phyloP scores from a whole-genome alignment of 1,284 basidiomycete genomes.

The Marasmius fiardii region DNA sequence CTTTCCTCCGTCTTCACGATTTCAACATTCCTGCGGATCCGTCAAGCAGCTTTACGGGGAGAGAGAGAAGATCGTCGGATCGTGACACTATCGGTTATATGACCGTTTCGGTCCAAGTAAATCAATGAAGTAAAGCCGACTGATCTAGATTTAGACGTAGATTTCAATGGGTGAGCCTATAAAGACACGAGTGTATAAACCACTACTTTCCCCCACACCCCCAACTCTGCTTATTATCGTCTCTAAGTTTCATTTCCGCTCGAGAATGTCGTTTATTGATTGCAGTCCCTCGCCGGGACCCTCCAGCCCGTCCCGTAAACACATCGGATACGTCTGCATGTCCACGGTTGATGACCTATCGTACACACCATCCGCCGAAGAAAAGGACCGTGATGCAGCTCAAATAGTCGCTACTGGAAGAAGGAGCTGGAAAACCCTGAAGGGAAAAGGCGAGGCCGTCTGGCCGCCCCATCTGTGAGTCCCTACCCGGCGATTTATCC shows the following conservation, averaged over 20 bases:
- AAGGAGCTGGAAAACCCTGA: slow-evolving; percentile 56
- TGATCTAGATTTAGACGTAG: neutral
- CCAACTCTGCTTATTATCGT: neutral
- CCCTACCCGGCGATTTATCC: neutral
- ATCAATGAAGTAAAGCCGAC: neutral
- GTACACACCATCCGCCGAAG: slow-evolving; percentile 32
- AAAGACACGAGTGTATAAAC: neutral
- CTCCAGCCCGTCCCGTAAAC: slow-evolving; percentile 18
- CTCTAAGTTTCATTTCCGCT: neutral
- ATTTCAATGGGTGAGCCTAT: neutral
- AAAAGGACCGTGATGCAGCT: slow-evolving; percentile 29
- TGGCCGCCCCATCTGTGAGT: slow-evolving; percentile 54
- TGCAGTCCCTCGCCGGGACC: neutral
- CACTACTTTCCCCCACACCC: neutral
- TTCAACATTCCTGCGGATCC: neutral
- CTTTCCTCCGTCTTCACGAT: neutral
- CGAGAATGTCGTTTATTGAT: slow-evolving; percentile 1
- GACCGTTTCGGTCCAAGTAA: neutral
- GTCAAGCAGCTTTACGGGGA: slow-evolving; percentile 6
- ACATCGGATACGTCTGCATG: slow-evolving; percentile 25
- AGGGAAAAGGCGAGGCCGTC: slow-evolving; percentile 53
- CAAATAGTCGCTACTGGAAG: slow-evolving; percentile 37
- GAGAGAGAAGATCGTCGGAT: slow-evolving; percentile 10
- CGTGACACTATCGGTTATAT: slow-evolving; percentile 5
- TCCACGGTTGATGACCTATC: slow-evolving; percentile 37